Conservation (phyloP, 306 rosid species). For the Fragaria iinumae region DNA sequence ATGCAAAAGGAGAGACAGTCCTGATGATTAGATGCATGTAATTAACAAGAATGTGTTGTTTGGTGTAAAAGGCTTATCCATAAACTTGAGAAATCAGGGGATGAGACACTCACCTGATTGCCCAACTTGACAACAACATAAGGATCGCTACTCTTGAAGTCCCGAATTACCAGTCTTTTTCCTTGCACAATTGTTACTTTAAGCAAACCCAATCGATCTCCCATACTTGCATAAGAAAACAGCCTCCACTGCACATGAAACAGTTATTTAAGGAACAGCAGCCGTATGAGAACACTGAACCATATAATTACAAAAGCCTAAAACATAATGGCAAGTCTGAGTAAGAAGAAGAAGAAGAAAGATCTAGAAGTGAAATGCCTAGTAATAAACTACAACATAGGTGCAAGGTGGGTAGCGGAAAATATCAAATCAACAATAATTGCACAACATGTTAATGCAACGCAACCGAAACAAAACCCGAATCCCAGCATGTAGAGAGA, state of each 20-base stretch:
- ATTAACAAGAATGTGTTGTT: no score
- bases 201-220: constrained; percentile 60
- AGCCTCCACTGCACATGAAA: constrained; percentile 15
- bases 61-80: no score
- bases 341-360: background rate
- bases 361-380: no score
- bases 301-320: background rate
- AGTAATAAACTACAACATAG: no score
- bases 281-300: background rate
- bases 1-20: background rate
- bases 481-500: no score
- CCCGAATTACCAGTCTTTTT: constrained; percentile 79
- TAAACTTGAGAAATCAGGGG: background rate
- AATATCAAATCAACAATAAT: no score
- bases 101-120: constrained; percentile 54
- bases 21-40: background rate
- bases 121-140: constrained; percentile 91
- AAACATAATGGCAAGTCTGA: background rate
- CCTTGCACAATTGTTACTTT: constrained; percentile 84
- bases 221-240: constrained; percentile 44
- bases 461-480: no score
- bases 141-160: constrained; percentile 96
- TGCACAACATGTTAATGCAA: no score
- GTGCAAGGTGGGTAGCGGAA: no score
- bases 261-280: background rate